Evolutionary conservation across 2,329 filamentous ascomycete genomes (phyloP).

Genomic region (Colletotrichum nymphaeae): DNA sequence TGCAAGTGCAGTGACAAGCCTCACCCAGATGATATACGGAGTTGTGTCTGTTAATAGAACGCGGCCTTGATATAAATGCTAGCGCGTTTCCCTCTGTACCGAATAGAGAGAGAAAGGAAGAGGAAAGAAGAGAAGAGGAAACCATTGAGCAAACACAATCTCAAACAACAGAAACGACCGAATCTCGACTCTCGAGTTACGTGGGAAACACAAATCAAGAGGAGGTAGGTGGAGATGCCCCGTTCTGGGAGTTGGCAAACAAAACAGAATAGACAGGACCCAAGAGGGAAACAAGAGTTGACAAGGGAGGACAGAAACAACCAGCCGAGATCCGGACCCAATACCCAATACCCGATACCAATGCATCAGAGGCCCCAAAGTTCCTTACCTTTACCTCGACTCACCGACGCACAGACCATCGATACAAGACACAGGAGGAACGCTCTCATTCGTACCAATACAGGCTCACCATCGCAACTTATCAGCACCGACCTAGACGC

Average conservation of each 20-base stretch:
- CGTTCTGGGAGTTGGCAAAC: neutral
- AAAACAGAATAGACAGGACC: neutral
- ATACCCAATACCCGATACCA: neutral
- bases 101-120: neutral
- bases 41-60: slow-evolving; percentile 11
- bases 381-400: slow-evolving; percentile 4
- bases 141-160: neutral
- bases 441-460: neutral
- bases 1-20: slow-evolving; percentile 26
- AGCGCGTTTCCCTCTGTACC: slow-evolving; percentile 19
- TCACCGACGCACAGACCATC: slow-evolving; percentile 14
- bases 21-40: slow-evolving; percentile 26
- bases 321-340: slow-evolving; percentile 4
- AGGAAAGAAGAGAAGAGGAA: slow-evolving; percentile 11
- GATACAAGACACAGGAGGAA: neutral
- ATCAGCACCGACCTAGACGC: neutral
- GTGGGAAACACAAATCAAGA: slow-evolving; percentile 1
- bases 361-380: slow-evolving; percentile 12
- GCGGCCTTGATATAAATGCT: slow-evolving; percentile 30
- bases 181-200: neutral
- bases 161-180: neutral
- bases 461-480: neutral
- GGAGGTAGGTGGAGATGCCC: slow-evolving; percentile 21
- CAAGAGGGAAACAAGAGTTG: neutral
- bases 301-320: slow-evolving; percentile 15